A percentile compares a stretch with the other conserved stretches of the same genome.
phyloP scores from a whole-genome alignment of 306 rosid species.

The Vigna hirtella region DNA sequence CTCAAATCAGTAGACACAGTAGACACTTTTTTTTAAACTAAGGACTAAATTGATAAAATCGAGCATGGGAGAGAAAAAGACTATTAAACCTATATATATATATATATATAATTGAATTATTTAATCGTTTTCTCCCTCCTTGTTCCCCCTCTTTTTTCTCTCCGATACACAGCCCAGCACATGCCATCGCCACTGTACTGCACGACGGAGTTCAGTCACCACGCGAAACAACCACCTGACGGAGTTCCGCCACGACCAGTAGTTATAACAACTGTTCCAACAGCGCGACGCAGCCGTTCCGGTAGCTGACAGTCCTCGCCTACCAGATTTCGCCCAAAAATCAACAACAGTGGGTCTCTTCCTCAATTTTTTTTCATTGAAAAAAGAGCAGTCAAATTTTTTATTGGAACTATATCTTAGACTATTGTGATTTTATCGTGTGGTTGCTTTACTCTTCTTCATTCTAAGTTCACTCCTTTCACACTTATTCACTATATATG shows the following conservation, averaged over 20 bases:
- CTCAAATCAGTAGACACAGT: too few species aligned
- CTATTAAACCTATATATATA: too few species aligned
- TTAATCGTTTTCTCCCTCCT: too few species aligned
- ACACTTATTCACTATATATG: too few species aligned
- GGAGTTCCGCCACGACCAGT: background rate
- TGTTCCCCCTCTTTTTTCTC: background rate
- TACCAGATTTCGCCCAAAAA: background rate
- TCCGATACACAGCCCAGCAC: background rate
- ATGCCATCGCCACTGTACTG: background rate
- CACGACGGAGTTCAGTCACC: background rate
- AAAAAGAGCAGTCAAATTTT: too few species aligned
- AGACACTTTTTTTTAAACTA: too few species aligned
- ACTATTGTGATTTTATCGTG: background rate
- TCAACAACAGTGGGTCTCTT: background rate
- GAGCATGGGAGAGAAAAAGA: too few species aligned
- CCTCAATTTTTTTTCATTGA: too few species aligned
- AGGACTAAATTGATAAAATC: too few species aligned
- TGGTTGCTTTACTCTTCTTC: background rate
- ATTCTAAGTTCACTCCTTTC: background rate
- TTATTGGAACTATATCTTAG: background rate
- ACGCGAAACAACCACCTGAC: background rate
- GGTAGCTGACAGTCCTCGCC: background rate
- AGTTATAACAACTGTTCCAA: too few species aligned
- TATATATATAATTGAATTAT: too few species aligned
- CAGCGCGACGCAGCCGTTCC: background rate